phyloP scores from a whole-genome alignment of 768 basidiomycete species.

The Ramaria sp. region DNA sequence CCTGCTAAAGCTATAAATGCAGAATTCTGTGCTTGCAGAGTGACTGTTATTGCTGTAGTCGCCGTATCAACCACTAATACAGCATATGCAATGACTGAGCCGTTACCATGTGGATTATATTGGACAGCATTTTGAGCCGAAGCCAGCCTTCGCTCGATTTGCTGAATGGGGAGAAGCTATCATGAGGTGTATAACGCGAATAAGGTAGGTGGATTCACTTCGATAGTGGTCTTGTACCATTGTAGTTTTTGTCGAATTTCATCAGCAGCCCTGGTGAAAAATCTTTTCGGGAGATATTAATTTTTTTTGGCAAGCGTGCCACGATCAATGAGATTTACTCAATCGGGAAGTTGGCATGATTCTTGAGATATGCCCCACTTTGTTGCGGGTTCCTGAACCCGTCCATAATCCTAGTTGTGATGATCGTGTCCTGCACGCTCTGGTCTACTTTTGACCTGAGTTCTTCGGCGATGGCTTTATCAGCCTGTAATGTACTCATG shows the following conservation, averaged over 20 bases:
- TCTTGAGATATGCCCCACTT: slow-evolving; percentile 58
- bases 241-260: slow-evolving; percentile 61
- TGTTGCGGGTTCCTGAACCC: slow-evolving; percentile 69
- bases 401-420: slow-evolving; percentile 66
- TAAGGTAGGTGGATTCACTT: slow-evolving; percentile 32
- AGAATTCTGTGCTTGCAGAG: slow-evolving; percentile 70
- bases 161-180: slow-evolving; percentile 26
- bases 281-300: slow-evolving; percentile 29
- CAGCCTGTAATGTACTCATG: slow-evolving; percentile 51
- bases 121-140: slow-evolving; percentile 54
- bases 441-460: slow-evolving; percentile 67
- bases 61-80: neutral
- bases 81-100: neutral
- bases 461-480: slow-evolving; percentile 55
- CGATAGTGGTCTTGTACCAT: slow-evolving; percentile 75
- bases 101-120: slow-evolving; percentile 62
- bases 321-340: slow-evolving; percentile 40
- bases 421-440: slow-evolving; percentile 70
- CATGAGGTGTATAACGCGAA: neutral
- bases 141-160: slow-evolving; percentile 76
- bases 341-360: slow-evolving; percentile 70
- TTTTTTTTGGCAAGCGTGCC: neutral
- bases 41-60: slow-evolving; percentile 52
- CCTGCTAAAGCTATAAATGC: slow-evolving; percentile 69
- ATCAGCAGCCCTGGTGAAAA: slow-evolving; percentile 59